phyloP scores from a whole-genome alignment of 345 rosid species.

The Fremontodendron californicum region DNA sequence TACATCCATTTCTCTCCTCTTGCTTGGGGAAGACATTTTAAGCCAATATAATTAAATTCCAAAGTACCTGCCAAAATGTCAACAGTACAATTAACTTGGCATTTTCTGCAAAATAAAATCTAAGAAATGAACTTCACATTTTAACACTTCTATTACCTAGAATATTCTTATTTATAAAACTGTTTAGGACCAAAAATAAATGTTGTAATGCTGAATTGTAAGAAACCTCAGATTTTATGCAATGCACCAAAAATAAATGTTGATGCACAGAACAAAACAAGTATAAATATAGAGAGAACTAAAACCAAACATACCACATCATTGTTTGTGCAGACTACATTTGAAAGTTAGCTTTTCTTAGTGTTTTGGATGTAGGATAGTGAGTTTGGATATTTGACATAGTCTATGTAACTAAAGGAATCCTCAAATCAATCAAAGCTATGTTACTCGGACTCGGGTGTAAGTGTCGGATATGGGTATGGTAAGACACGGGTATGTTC shows the following conservation, averaged over 20 bases:
- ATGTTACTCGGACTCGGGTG: no score
- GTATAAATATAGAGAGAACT: background rate
- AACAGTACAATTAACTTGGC: background rate
- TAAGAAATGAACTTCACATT: background rate
- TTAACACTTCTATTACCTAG: background rate
- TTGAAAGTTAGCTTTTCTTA: background rate
- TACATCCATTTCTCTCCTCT: constrained; percentile 30
- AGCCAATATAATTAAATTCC: background rate
- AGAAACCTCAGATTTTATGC: background rate
- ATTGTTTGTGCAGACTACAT: background rate
- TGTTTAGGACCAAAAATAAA: no score
- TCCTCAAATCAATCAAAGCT: background rate
- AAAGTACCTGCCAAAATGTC: background rate
- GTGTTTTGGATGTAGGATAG: background rate
- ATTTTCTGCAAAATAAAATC: background rate
- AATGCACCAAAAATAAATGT: background rate
- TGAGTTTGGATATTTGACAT: background rate
- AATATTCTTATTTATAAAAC: background rate
- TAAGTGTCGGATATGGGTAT: no score
- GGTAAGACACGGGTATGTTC: no score
- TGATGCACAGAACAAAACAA: background rate
- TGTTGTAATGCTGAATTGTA: no score
- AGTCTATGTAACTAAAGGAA: background rate
- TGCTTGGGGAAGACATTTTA: constrained; percentile 24
- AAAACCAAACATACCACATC: background rate